A percentile compares a stretch with the other conserved stretches of the same genome.
phyloP scores from a whole-genome alignment of 2,329 filamentous ascomycete species.

The Scedosporium minutisporum region DNA sequence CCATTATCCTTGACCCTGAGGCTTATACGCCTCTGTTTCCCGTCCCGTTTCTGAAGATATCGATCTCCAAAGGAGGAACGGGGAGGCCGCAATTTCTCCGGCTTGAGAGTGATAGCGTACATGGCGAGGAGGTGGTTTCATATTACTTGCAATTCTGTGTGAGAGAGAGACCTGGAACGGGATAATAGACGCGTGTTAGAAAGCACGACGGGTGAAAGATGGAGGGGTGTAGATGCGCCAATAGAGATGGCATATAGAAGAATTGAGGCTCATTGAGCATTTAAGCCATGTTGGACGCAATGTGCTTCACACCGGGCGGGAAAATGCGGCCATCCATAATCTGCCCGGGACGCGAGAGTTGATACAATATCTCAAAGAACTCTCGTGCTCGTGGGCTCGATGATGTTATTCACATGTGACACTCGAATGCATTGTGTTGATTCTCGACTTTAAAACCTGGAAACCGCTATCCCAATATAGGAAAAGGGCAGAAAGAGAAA shows the following conservation, averaged over 20 bases:
- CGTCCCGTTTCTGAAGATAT: neutral
- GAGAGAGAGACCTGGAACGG: neutral
- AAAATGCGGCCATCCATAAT: neutral
- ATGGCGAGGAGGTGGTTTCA: no score
- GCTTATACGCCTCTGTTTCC: neutral
- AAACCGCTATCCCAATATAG: no score
- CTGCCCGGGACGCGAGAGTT: neutral
- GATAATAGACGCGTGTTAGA: neutral
- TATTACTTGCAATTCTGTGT: no score
- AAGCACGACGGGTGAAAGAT: neutral
- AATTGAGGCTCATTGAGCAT: neutral
- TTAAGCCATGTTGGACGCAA: neutral
- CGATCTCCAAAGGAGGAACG: neutral
- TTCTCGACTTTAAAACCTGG: no score
- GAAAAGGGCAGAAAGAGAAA: no score
- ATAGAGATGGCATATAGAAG: neutral
- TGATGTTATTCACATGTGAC: neutral
- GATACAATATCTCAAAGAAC: neutral
- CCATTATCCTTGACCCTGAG: neutral
- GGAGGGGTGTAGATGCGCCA: neutral
- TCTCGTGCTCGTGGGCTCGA: neutral
- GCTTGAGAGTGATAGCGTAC: neutral
- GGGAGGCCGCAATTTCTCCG: neutral
- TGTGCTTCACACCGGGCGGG: neutral
- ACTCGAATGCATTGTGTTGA: neutral